Evolutionary conservation across 495 filamentous ascomycete species (phyloP), one percentile per base, ranked within the genome.

Genomic region (Aspergillus diversus): DNA sequence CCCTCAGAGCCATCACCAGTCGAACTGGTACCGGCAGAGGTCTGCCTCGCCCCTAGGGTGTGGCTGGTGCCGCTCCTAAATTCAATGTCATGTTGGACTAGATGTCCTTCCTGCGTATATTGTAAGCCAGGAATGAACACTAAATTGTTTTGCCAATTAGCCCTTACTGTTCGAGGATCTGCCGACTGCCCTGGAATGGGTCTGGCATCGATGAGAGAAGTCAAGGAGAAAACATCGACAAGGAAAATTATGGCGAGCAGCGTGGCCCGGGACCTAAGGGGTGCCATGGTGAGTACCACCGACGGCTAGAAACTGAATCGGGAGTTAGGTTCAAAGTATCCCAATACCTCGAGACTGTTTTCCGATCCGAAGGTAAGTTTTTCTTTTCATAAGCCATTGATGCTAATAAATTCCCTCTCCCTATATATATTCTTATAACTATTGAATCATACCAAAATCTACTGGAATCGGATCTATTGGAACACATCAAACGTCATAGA

Each of bases 211-310:
- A 31, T 31, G 9, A 50, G 47, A 11, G 47, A 50, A 17, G 47
- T 21, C 5, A 50, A 50, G 9, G 47, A 50, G 27, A 50, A 50
- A 17, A 50, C 16, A 17, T 50, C 47, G 9, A 50, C 47, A 6
- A 50, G 47, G 47, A 50, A 50, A 17, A 50, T 50, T n/a, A 50
- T n/a, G 16, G 47, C 11, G 21, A 50, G 47, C 5, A 50, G 11
- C n/a, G 47, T 21, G 21, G 47, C 47, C 9, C 21, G 47, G 47
- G 47, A 50, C n/a, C 21, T 17, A 9, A 50, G 27, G 47, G 7
- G 16, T 50, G 47, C 16, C 47, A 50, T 50, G 21, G 16, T 50
- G 47, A n/a, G 11, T n/a, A 31, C n/a, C 39, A 15, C n/a, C 11
- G 11, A 15, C 39, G n/a, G n/a, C 11, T 43, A 43, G 11, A 43